Evolutionary conservation across 257 asterid genomes (phyloP).

Genomic region (Solanum commersonii): DNA sequence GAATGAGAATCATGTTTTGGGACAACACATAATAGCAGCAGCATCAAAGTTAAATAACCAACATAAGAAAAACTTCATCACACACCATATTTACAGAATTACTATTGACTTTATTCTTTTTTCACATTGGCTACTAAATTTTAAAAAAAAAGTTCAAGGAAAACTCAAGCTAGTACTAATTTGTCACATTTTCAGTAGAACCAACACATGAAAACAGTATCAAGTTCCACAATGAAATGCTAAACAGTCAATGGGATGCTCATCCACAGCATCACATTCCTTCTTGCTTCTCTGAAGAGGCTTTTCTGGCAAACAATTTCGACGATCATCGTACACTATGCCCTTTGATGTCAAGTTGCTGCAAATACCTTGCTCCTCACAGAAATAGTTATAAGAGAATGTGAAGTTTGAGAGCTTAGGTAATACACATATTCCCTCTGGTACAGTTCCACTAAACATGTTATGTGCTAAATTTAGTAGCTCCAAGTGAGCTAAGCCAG

Average conservation of each 20-base stretch:
- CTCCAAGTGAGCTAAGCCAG: conserved; percentile 52
- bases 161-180: background rate
- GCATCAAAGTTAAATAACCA: background rate
- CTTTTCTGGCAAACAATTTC: conserved; percentile 51
- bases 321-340: conserved; percentile 36
- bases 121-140: background rate
- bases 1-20: background rate
- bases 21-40: background rate
- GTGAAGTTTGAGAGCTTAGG: conserved; percentile 45
- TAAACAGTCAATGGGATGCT: conserved; percentile 42
- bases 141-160: background rate
- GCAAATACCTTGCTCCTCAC: conserved; percentile 52
- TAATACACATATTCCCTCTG: conserved; percentile 47
- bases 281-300: conserved; percentile 57
- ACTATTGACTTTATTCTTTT: background rate
- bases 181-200: background rate
- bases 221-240: conserved; percentile 19
- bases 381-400: conserved; percentile 40
- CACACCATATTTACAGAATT: background rate
- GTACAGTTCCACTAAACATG: conserved; percentile 45
- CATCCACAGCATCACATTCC: conserved; percentile 40
- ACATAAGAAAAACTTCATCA: background rate
- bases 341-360: conserved; percentile 44
- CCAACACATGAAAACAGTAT: background rate
- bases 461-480: conserved; percentile 51